Conservation (phyloP, 805 yeast species). For the Citeromyces matritensis region DNA sequence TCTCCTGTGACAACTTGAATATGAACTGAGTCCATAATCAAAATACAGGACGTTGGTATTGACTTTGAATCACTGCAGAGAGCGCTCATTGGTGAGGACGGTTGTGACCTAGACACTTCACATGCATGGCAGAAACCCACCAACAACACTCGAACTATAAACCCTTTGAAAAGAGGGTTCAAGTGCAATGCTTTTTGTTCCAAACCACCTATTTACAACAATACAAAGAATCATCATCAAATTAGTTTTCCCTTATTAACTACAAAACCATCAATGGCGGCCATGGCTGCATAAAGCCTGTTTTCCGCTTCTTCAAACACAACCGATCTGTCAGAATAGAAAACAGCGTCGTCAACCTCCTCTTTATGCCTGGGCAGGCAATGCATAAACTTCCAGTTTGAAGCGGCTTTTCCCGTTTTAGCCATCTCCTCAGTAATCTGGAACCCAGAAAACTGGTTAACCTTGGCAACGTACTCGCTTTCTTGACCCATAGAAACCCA, state of each 20-base stretch:
- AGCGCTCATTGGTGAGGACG: too few relatives aligned
- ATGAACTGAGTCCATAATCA: too few relatives aligned
- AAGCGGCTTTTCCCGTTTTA: slow-evolving; percentile 35
- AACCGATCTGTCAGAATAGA: slow-evolving; percentile 67
- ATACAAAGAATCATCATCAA: too few relatives aligned
- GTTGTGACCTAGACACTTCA: too few relatives aligned
- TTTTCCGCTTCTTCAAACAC: slow-evolving; percentile 96
- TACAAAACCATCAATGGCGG: slow-evolving; percentile 83
- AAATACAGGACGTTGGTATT: too few relatives aligned
- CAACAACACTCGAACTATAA: too few relatives aligned
- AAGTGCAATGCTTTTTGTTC: too few relatives aligned
- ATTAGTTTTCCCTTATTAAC: slow-evolving; percentile 52
- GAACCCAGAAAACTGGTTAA: slow-evolving; percentile 75
- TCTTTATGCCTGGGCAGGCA: slow-evolving; percentile 93
- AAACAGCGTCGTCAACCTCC: slow-evolving; percentile 89
- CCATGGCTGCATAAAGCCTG: slow-evolving; percentile 90
- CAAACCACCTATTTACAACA: too few relatives aligned
- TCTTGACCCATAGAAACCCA: slow-evolving; percentile 99
- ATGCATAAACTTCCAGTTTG: slow-evolving; percentile 87
- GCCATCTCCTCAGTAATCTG: slow-evolving; percentile 66
- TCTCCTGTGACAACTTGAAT: too few relatives aligned
- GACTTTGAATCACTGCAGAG: too few relatives aligned
- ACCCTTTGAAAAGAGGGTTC: too few relatives aligned
- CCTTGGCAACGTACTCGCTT: slow-evolving; percentile 50
- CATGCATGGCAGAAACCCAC: too few relatives aligned